Conservation (phyloP, 208 protist species). For the Leishmania major region DNA sequence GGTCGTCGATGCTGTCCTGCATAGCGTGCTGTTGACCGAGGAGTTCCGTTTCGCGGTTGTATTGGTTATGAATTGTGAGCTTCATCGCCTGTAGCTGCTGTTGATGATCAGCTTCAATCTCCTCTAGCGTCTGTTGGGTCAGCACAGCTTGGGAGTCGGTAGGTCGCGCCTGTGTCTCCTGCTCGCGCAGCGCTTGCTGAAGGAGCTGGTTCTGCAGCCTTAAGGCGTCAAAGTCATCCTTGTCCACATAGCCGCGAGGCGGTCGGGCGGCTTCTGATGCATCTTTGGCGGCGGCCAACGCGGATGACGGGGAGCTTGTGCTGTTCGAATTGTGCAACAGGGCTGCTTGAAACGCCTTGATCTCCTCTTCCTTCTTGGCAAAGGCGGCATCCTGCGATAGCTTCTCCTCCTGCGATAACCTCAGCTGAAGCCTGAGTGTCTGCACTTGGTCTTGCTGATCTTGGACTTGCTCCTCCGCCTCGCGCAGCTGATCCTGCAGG, state of each 20-base stretch:
- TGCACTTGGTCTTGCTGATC: slow-evolving; percentile 34
- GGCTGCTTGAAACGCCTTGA: slow-evolving; percentile 41
- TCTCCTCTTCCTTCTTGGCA: slow-evolving; percentile 41
- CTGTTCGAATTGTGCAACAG: slow-evolving; percentile 13
- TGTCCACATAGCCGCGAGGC: slow-evolving; percentile 46
- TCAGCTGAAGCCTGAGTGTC: slow-evolving; percentile 37
- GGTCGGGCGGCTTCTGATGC: not conserved
- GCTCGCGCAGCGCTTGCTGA: slow-evolving; percentile 54
- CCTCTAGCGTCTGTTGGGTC: slow-evolving; percentile 47
- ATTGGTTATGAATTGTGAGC: slow-evolving; percentile 52
- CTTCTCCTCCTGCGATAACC: slow-evolving; percentile 41
- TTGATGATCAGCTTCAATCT: slow-evolving; percentile 61
- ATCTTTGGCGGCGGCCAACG: not conserved
- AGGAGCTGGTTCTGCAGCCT: slow-evolving; percentile 63
- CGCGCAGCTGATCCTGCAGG: slow-evolving; percentile 27
- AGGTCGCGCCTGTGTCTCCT: slow-evolving; percentile 26
- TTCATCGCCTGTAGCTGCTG: slow-evolving; percentile 70
- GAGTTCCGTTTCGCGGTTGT: slow-evolving; percentile 46
- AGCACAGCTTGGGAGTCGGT: slow-evolving; percentile 34
- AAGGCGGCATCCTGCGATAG: slow-evolving; percentile 27
- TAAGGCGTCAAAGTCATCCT: slow-evolving; percentile 61
- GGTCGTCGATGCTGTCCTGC: slow-evolving; percentile 42
- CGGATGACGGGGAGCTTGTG: not conserved
- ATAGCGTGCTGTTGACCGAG: slow-evolving; percentile 36
- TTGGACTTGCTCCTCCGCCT: slow-evolving; percentile 34